Evolutionary conservation across 345 rosid species (phyloP).

Genomic region (Eucalyptus curtisii): DNA sequence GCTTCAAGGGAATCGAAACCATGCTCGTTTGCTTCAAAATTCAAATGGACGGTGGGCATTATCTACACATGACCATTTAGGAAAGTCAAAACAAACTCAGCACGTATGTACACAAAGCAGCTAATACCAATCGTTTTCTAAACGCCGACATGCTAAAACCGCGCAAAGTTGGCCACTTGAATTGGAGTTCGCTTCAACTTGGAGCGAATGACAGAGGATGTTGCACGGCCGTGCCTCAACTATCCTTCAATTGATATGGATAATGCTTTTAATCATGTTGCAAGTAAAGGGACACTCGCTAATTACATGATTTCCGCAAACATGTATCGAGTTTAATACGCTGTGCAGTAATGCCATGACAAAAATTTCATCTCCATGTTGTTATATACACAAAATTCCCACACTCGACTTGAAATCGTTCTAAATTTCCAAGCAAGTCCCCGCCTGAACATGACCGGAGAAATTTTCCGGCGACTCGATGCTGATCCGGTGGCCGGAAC

Average conservation of each 20-base stretch:
- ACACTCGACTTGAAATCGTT: background rate
- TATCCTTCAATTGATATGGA: background rate
- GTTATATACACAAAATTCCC: background rate
- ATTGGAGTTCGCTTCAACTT: background rate
- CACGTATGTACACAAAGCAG: background rate
- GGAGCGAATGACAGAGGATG: background rate
- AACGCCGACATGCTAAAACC: background rate
- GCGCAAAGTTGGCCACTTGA: background rate
- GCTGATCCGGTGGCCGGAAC: background rate
- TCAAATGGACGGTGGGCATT: background rate
- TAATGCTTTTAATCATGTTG: too few species aligned
- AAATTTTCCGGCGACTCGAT: background rate
- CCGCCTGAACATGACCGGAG: background rate
- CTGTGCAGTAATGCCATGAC: background rate
- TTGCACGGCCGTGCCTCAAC: background rate
- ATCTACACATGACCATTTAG: background rate
- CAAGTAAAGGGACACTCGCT: background rate
- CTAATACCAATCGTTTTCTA: background rate
- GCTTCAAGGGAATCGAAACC: background rate
- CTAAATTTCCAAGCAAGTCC: background rate
- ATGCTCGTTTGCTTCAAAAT: background rate
- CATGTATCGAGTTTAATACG: background rate
- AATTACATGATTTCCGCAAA: background rate
- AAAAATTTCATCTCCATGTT: background rate
- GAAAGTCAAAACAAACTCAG: background rate